phyloP scores from a whole-genome alignment of 2,329 filamentous ascomycete genomes.

The Botrytis fabae region DNA sequence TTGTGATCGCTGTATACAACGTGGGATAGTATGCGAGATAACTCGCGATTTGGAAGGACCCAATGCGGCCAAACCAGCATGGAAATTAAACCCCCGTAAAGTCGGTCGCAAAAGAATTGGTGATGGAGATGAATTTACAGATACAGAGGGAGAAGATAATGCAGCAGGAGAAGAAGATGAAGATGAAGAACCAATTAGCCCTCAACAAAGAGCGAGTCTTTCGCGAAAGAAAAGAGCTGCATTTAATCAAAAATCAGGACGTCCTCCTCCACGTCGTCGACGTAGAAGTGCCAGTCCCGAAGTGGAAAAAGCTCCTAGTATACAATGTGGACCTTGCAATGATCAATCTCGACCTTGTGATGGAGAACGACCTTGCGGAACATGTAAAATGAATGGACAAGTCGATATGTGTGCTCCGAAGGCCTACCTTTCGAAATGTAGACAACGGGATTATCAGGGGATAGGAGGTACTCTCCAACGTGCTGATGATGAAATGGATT shows the following conservation, averaged over 20 bases:
- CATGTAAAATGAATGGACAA: neutral
- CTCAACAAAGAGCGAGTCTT: neutral
- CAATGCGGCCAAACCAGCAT: neutral
- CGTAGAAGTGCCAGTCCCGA: neutral
- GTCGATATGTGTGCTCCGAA: neutral
- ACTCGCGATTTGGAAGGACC: neutral
- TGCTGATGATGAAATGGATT: neutral
- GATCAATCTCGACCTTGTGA: constrained; percentile 11
- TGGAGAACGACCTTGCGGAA: constrained; percentile 1
- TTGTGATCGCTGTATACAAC: constrained; percentile 5
- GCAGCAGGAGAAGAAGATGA: neutral
- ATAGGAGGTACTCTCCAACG: neutral
- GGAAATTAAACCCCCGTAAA: neutral
- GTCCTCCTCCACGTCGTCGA: too few species aligned
- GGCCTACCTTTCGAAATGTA: neutral
- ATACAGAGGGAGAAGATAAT: too few species aligned
- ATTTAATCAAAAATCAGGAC: neutral
- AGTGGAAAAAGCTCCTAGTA: neutral
- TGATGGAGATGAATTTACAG: neutral
- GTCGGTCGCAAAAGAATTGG: neutral
- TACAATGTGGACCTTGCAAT: neutral
- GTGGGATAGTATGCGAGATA: constrained; percentile 6
- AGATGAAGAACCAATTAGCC: neutral
- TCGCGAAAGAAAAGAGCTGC: neutral
- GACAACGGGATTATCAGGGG: neutral